Percentiles rank a stretch among this genome's conserved stretches.
phyloP scores from a whole-genome alignment of 805 yeast genomes.

The Sugiyamaella floridensis region DNA sequence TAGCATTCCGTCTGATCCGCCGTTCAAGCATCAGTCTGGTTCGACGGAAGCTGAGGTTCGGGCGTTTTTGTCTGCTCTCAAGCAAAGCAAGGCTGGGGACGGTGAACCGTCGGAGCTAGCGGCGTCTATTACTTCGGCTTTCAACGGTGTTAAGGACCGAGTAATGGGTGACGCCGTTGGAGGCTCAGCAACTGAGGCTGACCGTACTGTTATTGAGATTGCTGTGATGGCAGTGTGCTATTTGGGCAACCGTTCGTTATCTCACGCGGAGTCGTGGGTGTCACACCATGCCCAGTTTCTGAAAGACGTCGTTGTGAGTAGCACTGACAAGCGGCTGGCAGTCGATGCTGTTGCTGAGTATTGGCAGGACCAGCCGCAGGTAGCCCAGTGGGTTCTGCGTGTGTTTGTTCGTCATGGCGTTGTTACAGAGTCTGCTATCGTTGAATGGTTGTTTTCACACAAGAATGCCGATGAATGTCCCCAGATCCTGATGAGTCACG shows the following conservation, averaged over 20 bases:
- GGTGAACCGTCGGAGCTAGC: conserved; percentile 5
- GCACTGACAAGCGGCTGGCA: conserved; percentile 34
- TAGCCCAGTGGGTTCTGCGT: conserved; percentile 54
- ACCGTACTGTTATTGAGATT: conserved; percentile 48
- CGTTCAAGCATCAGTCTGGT: conserved; percentile 33
- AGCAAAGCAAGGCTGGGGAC: conserved; percentile 20
- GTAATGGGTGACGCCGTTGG: conserved; percentile 27
- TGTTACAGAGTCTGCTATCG: background rate
- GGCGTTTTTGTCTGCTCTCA: conserved; percentile 30
- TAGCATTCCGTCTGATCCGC: conserved; percentile 30
- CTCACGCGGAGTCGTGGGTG: conserved; percentile 59
- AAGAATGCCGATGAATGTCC: background rate
- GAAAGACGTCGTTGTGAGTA: conserved; percentile 23
- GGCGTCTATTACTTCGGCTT: conserved; percentile 4
- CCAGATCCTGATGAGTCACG: conserved; percentile 4
- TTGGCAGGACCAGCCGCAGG: conserved; percentile 62
- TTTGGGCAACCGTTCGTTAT: conserved; percentile 82
- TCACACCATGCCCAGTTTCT: conserved; percentile 36
- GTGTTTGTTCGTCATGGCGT: conserved; percentile 43
- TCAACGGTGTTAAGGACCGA: conserved; percentile 17
- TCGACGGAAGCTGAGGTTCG: conserved; percentile 35
- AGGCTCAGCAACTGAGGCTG: conserved; percentile 32
- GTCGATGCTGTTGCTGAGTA: conserved; percentile 52
- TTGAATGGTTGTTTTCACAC: background rate
- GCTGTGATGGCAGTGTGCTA: conserved; percentile 67